Base-by-base conservation (phyloP, 1,284 basidiomycete genomes). In the Fomitopsis schrenkii region DNA sequence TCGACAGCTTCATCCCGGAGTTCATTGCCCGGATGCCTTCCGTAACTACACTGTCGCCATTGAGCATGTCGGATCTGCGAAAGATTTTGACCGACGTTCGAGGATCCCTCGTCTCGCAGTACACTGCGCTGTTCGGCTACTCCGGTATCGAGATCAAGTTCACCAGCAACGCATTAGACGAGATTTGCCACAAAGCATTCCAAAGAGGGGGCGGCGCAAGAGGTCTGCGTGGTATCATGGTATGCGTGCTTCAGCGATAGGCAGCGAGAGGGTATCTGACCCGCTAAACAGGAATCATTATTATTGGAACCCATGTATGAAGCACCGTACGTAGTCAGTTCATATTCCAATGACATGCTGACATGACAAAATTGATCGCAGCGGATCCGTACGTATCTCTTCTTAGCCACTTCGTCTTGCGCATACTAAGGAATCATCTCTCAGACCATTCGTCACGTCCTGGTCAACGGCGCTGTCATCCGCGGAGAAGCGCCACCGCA, bases 21-120 rank as follows among this genome's bases (percentile, higher is more conserved):
- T 97, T 98, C 71, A 83, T 97, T 45, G 95, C 93, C 26, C 90
- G 96, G 36, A 76, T 97, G 19, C 96, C 96, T 4, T 91, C 94
- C 38, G 81, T 95, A 44, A 94, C 95, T 1, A 87, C 93, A 0
- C 82, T 98, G 10, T 77, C 89, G 15, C 88, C 93, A 4, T 81
- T 98, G 1, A 79, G 73, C 72, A 85, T 77, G 70, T 80, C 69
- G 58, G 96, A 98, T 71, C 81, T 98, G 9, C 84, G 95, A n/a
- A 85, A 89, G 12, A 93, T 98, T 62, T 81, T 98, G 52, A 94
- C 90, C 0, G 95, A 98, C 69, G 95, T 98, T 46, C 88, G 89
- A 66, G 95, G 96, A 50, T 93, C 93, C 0, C 82, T 98, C 12
- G 80, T 97, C 52, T 93, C 93, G 50, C 96, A 98, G 72, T 98